phyloP scores from a whole-genome alignment of 2,329 filamentous ascomycete genomes.

The Ilyonectria mors-panacis region DNA sequence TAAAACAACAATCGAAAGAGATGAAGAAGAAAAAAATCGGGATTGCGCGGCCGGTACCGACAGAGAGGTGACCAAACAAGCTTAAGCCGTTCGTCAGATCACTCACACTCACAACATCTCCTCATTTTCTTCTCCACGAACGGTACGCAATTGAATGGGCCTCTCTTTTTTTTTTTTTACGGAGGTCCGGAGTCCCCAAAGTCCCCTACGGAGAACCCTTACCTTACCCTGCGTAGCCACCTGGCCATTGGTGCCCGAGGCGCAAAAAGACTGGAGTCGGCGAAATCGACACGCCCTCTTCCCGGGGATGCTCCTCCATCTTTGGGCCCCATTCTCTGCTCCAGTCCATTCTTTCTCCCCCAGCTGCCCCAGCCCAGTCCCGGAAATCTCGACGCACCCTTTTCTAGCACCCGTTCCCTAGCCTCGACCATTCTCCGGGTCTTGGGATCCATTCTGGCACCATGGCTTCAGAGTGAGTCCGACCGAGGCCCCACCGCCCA shows the following conservation, averaged over 20 bases:
- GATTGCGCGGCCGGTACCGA: background rate
- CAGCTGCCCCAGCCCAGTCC: background rate
- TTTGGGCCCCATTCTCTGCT: background rate
- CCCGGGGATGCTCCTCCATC: background rate
- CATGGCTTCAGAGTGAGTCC: constrained; percentile 8
- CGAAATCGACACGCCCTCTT: background rate
- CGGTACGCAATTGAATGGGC: background rate
- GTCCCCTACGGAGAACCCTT: background rate
- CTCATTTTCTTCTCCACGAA: background rate
- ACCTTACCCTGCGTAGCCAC: constrained; percentile 3
- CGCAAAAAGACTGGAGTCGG: background rate
- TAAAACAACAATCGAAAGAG: background rate
- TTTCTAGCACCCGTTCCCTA: background rate
- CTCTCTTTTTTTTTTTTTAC: background rate
- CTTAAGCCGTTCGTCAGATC: background rate
- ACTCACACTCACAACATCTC: background rate
- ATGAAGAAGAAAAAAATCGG: background rate
- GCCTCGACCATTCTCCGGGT: background rate
- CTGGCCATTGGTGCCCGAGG: background rate
- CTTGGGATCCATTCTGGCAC: background rate
- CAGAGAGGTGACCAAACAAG: background rate
- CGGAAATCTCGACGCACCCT: background rate
- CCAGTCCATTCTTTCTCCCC: too few species aligned
- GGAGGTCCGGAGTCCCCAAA: background rate
- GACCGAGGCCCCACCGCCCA: constrained; percentile 11